phyloP scores from a whole-genome alignment of 2,329 filamentous ascomycete species.

The Pseudogymnoascus sp. region DNA sequence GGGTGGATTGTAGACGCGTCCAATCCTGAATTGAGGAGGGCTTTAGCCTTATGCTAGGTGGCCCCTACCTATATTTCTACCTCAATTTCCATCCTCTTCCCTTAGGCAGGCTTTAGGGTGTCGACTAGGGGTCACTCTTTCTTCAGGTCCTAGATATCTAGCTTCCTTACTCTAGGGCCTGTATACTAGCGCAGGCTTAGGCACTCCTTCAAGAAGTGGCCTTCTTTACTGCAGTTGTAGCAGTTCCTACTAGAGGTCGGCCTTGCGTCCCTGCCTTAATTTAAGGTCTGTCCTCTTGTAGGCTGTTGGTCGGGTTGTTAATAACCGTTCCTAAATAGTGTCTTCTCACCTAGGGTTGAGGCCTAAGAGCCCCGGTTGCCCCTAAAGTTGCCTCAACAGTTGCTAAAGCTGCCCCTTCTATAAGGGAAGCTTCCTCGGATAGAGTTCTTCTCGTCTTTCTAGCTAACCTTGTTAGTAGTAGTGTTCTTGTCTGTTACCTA shows the following conservation, averaged over 20 bases:
- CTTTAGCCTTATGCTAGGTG: background rate
- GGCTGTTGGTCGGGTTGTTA: no score
- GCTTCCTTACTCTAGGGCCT: background rate
- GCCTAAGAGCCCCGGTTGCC: no score
- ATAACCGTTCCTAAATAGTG: no score
- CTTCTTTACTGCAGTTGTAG: background rate
- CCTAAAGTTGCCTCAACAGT: no score
- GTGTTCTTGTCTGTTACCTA: background rate
- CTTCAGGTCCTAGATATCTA: background rate
- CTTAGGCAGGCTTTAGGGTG: background rate
- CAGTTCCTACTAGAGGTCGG: background rate
- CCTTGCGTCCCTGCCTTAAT: no score
- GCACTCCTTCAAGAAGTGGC: background rate
- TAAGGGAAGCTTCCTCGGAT: no score
- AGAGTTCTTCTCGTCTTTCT: no score
- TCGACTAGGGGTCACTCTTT: background rate
- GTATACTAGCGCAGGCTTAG: background rate
- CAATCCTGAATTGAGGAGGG: background rate
- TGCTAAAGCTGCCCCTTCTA: no score
- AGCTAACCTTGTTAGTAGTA: no score
- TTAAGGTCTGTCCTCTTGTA: no score
- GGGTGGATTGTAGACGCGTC: background rate
- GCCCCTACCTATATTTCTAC: background rate
- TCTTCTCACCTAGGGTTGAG: no score
- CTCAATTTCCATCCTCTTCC: background rate